These are phyloP conservation scores for Alternaria solani DNA, from an alignment of 2,329 filamentous ascomycete genomes.

Conservation along the genomic window DNA sequence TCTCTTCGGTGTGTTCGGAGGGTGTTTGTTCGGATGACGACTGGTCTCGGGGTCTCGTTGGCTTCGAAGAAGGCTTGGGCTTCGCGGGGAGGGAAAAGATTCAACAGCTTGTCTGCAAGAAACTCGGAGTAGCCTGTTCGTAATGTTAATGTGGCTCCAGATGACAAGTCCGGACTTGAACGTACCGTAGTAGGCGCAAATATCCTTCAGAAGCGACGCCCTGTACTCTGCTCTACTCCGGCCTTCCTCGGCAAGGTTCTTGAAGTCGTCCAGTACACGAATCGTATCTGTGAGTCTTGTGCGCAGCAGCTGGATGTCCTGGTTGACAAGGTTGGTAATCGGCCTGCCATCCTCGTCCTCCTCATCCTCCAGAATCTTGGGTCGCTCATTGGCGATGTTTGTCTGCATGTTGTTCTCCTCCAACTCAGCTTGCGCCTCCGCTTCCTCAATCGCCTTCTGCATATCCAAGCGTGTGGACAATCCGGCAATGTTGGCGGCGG, in stretches of 20 bases:
- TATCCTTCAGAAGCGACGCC: constrained; percentile 83
- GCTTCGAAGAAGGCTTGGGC: constrained; percentile 99
- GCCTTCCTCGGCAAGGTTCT: constrained; percentile 78
- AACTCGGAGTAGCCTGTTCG: constrained; percentile 78
- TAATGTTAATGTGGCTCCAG: not conserved
- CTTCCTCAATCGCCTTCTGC: constrained; percentile 78
- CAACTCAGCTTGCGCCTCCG: constrained; percentile 84
- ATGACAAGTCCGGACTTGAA: not conserved
- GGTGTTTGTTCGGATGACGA: constrained; percentile 97
- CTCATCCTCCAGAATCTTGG: constrained; percentile 68
- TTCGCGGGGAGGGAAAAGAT: constrained; percentile 89
- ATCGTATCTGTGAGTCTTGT: constrained; percentile 92
- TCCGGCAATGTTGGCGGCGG: constrained; percentile 94
- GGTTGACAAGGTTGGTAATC: constrained; percentile 69
- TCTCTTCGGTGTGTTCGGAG: constrained; percentile 79
- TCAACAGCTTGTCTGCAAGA: constrained; percentile 94
- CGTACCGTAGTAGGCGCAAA: constrained; percentile 86
- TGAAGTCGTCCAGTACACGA: constrained; percentile 87
- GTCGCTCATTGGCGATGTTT: constrained; percentile 78
- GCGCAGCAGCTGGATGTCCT: constrained; percentile 87
- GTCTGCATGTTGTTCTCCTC: constrained; percentile 88
- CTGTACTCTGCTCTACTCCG: constrained; percentile 90
- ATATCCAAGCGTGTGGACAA: constrained; percentile 85
- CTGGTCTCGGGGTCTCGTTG: constrained; percentile 91
- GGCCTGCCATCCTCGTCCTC: constrained; percentile 68